phyloP scores from a whole-genome alignment of 306 rosid genomes.

The Prunus dulcis region DNA sequence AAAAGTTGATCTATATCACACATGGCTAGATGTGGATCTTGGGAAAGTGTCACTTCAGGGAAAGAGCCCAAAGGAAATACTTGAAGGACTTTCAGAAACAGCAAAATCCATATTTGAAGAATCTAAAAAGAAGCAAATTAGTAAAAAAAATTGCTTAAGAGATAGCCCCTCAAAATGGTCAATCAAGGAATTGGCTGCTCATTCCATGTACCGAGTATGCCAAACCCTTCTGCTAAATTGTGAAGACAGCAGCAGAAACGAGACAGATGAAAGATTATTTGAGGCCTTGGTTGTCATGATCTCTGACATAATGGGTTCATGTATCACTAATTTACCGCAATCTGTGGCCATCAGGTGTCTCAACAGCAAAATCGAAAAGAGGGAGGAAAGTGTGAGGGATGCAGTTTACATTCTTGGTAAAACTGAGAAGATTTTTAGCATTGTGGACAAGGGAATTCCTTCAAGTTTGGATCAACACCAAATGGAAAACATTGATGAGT shows the following conservation, averaged over 20 bases:
- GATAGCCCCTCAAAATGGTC: slow-evolving; percentile 64
- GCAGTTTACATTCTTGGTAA: slow-evolving; percentile 59
- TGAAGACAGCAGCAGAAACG: slow-evolving; percentile 2
- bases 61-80: slow-evolving; percentile 41
- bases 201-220: slow-evolving; percentile 75
- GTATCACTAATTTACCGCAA: slow-evolving; percentile 54
- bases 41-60: slow-evolving; percentile 41
- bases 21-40: slow-evolving; percentile 73
- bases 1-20: slow-evolving; percentile 63
- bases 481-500: slow-evolving; percentile 57
- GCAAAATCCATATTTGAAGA: slow-evolving; percentile 52
- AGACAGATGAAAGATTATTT: slow-evolving; percentile 25
- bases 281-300: slow-evolving; percentile 43
- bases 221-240: slow-evolving; percentile 44
- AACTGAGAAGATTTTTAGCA: slow-evolving; percentile 49
- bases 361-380: slow-evolving; percentile 57
- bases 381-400: slow-evolving; percentile 60
- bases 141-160: slow-evolving; percentile 27
- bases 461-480: slow-evolving; percentile 31
- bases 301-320: slow-evolving; percentile 70
- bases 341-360: slow-evolving; percentile 44
- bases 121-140: slow-evolving; percentile 19
- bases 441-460: slow-evolving; percentile 40
- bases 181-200: slow-evolving; percentile 45
- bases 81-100: slow-evolving; percentile 43